Conservation (phyloP, 2,329 filamentous ascomycete genomes). For the Grosmannia penicillata region DNA sequence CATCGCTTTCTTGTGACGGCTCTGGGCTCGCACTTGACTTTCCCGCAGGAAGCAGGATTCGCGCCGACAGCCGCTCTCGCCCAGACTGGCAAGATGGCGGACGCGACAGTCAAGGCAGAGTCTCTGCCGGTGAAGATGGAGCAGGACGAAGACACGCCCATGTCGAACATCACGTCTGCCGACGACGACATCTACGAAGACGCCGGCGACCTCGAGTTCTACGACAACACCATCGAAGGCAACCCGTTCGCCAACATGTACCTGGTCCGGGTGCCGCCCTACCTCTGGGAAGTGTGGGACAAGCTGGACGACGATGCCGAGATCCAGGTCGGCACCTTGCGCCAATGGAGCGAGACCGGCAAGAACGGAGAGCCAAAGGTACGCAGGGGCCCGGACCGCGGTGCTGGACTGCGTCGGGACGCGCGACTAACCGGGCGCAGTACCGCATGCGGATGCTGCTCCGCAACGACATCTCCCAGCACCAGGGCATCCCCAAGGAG, state of each 20-base stretch:
- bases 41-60: no score
- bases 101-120: constrained; percentile 10
- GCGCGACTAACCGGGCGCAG: no score
- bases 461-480: constrained; percentile 45
- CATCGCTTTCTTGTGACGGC: no score
- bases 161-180: constrained; percentile 15
- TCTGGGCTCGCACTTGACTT: no score
- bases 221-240: constrained; percentile 16
- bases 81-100: constrained; percentile 2
- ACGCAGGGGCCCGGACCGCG: not conserved
- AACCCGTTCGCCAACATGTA: constrained; percentile 38
- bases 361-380: constrained; percentile 33
- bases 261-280: constrained; percentile 63
- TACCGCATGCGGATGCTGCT: constrained; percentile 51
- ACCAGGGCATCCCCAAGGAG: constrained; percentile 69
- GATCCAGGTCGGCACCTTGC: constrained; percentile 65
- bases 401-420: no score
- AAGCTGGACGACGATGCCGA: constrained; percentile 67
- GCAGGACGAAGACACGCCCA: constrained; percentile 14
- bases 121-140: constrained; percentile 26
- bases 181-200: constrained; percentile 56
- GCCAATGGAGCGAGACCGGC: constrained; percentile 40
- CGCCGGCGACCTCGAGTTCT: constrained; percentile 48
- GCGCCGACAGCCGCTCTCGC: no score
- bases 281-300: constrained; percentile 68